Evolutionary conservation across 371 early-diverging fungal genomes (phyloP), one percentile per base, ranked within the genome.

Genomic region (Mortierella sp.): DNA sequence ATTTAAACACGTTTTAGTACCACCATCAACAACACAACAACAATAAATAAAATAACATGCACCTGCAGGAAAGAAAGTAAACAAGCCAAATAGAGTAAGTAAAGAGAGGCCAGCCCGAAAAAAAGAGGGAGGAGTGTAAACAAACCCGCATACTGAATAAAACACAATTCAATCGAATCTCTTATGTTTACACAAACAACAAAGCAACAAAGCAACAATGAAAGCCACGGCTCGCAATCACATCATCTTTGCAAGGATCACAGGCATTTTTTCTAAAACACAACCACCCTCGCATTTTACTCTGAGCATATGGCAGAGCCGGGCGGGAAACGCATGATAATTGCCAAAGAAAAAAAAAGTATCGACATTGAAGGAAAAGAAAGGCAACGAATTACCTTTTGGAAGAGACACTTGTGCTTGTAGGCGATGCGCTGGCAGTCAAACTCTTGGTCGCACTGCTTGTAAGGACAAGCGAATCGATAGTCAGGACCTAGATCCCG

Each of bases 391-490:
- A 24, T 16, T 73, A 71, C 83, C 74, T 72, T 60, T 68, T 60
- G 56, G 68, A 71, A 38, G 21, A 82, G 78, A 70, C 84, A 83
- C 6, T 71, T 70, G 58, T 83, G 84, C 74, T 83, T 83, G 80
- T 83, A 83, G 14, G 84, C 84, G 11, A 71, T 48, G 21, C 80
- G 74, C n/a, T 83, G 84, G 70, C 84, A 80, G 56, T 79, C 78
- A 76, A 83, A 83, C 44, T 51, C 44, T 41, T 75, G 70, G 1
- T 58, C 44, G 68, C 84, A 83, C 27, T 49, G 29, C 44, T 75
- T 77, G 73, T 83, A 83, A 0, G 84, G 84, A 35, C 84, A 83
- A 6, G 71, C 41, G 58, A 83, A 83, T 4, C 68, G 75, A 48
- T 80, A 70, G 60, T 72, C 55, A 24, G 74, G 32, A 60, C 79